Conservation (phyloP, 139 green algal genomes). For the Micromonas pusilla region DNA sequence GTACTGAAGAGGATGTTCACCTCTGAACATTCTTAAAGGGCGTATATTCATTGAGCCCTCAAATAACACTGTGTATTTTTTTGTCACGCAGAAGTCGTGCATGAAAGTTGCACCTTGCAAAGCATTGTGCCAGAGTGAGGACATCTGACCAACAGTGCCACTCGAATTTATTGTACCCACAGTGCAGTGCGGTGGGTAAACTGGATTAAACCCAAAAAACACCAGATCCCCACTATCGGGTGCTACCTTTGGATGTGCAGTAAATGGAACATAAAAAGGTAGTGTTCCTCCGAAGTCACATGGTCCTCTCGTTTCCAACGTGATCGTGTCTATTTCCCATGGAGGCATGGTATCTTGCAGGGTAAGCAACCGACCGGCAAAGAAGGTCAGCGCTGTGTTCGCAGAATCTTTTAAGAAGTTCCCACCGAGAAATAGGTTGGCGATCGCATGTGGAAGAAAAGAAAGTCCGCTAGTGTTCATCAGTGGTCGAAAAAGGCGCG, state of each 20-base stretch:
- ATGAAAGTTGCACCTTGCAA: constrained; percentile 9
- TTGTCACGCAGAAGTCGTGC: constrained; percentile 13
- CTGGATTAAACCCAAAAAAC: constrained; percentile 26
- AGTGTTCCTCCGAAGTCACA: neutral
- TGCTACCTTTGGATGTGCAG: constrained; percentile 16
- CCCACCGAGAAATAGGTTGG: neutral
- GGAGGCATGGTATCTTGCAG: constrained; percentile 17
- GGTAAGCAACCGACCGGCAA: neutral
- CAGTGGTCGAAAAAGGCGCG: constrained; percentile 10
- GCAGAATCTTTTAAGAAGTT: constrained; percentile 19
- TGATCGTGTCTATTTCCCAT: constrained; percentile 12
- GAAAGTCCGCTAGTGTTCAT: constrained; percentile 3
- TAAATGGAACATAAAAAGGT: constrained; percentile 12
- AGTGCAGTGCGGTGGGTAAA: constrained; percentile 16
- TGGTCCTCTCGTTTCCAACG: neutral
- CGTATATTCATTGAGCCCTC: constrained; percentile 13
- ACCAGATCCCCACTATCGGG: neutral
- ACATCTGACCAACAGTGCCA: neutral
- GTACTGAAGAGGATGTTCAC: constrained; percentile 11
- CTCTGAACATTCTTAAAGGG: neutral
- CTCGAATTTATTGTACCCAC: neutral
- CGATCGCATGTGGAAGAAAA: neutral
- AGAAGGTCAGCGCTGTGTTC: constrained; percentile 11
- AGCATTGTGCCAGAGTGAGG: neutral
- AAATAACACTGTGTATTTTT: constrained; percentile 14